A percentile compares a stretch with the other conserved stretches of the same genome.
These are phyloP conservation scores for Prunus kanzakura DNA, from an alignment of 306 rosid species.

Conservation along the genomic window DNA sequence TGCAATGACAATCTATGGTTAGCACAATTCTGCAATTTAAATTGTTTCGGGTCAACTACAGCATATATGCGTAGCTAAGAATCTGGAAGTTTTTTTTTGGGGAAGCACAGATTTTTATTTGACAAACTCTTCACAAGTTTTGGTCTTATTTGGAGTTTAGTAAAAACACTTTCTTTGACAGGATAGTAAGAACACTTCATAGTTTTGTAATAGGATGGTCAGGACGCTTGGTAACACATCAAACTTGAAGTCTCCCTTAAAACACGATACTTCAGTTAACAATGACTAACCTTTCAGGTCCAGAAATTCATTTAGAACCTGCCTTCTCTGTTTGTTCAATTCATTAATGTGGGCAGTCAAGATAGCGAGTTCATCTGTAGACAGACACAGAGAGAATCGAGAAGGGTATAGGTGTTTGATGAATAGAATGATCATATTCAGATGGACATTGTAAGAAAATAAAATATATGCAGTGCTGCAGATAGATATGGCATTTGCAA, in stretches of 20 bases:
- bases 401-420: not conserved
- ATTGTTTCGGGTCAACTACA: not conserved
- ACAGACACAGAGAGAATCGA: not conserved
- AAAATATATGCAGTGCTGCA: not conserved
- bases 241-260: not conserved
- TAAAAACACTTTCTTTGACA: not conserved
- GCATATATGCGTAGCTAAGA: not conserved
- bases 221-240: not conserved
- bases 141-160: too few species aligned
- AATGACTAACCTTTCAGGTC: constrained; percentile 39
- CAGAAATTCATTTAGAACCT: constrained; percentile 32
- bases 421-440: constrained; percentile 1
- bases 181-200: not conserved
- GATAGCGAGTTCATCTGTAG: constrained; percentile 31
- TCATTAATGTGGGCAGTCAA: constrained; percentile 26
- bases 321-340: constrained; percentile 32
- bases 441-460: not conserved
- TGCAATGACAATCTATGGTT: constrained; percentile 15
- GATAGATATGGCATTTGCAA: not conserved
- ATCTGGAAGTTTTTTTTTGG: too few species aligned
- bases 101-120: too few species aligned
- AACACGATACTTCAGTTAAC: not conserved
- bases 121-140: too few species aligned
- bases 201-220: not conserved
- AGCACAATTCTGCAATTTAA: constrained; percentile 6